These are phyloP conservation scores for Neurospora tetraspora DNA, from an alignment of 495 filamentous ascomycete species.

Conservation along the genomic window DNA sequence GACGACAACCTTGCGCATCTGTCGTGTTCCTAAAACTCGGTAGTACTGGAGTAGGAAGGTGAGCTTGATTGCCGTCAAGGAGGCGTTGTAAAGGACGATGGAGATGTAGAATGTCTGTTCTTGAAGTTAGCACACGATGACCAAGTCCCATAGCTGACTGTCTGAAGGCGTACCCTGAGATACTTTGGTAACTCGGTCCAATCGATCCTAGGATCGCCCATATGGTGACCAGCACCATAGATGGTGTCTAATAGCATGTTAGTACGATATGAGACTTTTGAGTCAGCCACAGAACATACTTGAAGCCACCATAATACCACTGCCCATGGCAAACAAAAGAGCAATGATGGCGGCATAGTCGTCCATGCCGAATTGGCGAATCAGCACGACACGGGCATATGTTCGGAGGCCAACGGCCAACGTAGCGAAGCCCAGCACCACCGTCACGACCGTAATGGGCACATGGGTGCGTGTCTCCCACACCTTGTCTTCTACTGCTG, in stretches of 20 bases:
- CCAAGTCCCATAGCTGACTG: not conserved
- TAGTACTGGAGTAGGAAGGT: slow-evolving; percentile 35
- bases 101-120: slow-evolving; percentile 30
- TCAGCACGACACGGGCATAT: slow-evolving; percentile 28
- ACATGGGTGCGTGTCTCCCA: slow-evolving; percentile 15
- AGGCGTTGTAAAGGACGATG: slow-evolving; percentile 33
- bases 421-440: slow-evolving; percentile 18
- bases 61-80: slow-evolving; percentile 31
- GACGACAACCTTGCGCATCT: slow-evolving; percentile 20
- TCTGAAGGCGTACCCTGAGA: slow-evolving; percentile 8
- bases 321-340: slow-evolving; percentile 14
- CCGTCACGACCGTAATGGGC: slow-evolving; percentile 13
- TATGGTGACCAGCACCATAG: slow-evolving; percentile 16
- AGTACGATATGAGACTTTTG: not conserved
- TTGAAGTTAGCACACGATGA: not conserved
- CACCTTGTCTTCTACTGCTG: slow-evolving; percentile 1
- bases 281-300: slow-evolving; percentile 3
- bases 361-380: slow-evolving; percentile 34
- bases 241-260: slow-evolving; percentile 9
- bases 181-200: slow-evolving; percentile 9
- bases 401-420: slow-evolving; percentile 25
- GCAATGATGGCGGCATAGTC: slow-evolving; percentile 25
- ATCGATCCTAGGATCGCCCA: slow-evolving; percentile 5
- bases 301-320: slow-evolving; percentile 15
- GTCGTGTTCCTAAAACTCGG: slow-evolving; percentile 24